phyloP scores from a whole-genome alignment of 1,139 yeast genomes.

The Candida pseudocylindracea region DNA sequence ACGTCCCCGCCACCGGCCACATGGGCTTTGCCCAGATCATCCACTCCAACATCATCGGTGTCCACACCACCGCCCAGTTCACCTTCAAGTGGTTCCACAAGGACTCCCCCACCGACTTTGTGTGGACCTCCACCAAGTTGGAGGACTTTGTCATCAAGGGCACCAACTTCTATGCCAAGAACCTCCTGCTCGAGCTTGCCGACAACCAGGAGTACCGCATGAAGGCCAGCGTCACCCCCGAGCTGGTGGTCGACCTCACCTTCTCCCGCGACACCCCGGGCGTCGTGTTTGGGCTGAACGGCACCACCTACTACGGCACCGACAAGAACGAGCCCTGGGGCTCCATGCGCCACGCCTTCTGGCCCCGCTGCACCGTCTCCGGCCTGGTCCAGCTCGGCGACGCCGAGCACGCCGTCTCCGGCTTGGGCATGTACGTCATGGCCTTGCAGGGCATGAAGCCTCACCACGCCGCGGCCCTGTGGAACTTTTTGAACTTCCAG shows the following conservation, averaged over 20 bases:
- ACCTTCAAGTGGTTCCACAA: constrained; percentile 52
- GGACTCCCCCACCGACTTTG: constrained; percentile 9
- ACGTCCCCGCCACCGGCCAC: constrained; percentile 35
- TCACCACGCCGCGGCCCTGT: constrained; percentile 90
- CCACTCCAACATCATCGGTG: constrained; percentile 77
- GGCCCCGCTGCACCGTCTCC: constrained; percentile 66
- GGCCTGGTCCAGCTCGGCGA: constrained; percentile 31
- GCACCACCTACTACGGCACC: constrained; percentile 67
- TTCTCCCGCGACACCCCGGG: constrained; percentile 53
- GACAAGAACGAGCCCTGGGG: constrained; percentile 86
- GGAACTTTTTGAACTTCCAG: constrained; percentile 90
- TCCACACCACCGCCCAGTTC: constrained; percentile 85
- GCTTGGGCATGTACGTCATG: constrained; percentile 74
- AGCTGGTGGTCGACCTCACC: constrained; percentile 50
- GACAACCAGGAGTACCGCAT: constrained; percentile 27
- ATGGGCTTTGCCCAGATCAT: constrained; percentile 86
- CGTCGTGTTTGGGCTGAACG: constrained; percentile 77
- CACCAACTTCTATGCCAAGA: constrained; percentile 59
- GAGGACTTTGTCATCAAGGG: constrained; percentile 64
- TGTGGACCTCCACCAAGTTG: constrained; percentile 83
- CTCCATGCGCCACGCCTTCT: constrained; percentile 81
- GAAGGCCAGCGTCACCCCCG: constrained; percentile 42
- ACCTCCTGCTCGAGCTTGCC: constrained; percentile 36
- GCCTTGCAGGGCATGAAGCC: constrained; percentile 99
- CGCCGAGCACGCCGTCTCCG: constrained; percentile 16